Percentiles rank a stretch among this genome's conserved stretches.
Evolutionary conservation across 257 asterid species (phyloP).

Genomic region (Primulina huaijiensis): DNA sequence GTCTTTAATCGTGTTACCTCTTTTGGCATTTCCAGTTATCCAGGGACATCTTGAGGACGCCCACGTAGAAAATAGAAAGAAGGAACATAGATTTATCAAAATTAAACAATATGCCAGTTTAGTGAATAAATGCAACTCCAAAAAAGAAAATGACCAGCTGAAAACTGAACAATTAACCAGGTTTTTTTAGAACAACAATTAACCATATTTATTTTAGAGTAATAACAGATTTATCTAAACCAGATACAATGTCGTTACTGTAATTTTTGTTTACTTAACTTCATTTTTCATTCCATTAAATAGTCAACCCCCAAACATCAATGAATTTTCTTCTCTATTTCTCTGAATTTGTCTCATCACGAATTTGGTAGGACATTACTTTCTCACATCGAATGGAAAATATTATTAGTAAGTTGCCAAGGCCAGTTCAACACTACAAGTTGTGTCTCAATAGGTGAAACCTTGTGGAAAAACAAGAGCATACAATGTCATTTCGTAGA

Average conservation of each 20-base stretch:
- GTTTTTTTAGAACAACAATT: too few relatives aligned
- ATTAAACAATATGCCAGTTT: not conserved
- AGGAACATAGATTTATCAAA: not conserved
- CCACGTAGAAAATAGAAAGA: not conserved
- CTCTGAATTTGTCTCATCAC: not conserved
- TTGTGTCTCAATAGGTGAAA: not conserved
- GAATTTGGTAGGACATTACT: not conserved
- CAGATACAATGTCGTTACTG: not conserved
- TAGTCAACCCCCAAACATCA: not conserved
- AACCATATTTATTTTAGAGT: not conserved
- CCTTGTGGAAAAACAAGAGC: not conserved
- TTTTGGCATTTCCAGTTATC: not conserved
- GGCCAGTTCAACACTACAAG: not conserved
- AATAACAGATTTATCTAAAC: not conserved
- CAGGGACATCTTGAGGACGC: not conserved
- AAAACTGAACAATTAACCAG: not conserved
- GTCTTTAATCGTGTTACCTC: not conserved
- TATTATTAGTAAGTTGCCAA: not conserved
- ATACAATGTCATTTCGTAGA: too few relatives aligned
- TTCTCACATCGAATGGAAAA: not conserved
- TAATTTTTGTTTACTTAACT: not conserved
- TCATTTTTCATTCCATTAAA: not conserved
- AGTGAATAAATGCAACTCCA: not conserved
- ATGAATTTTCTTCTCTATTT: not conserved
- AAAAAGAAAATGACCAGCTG: not conserved